Conservation (phyloP, 148 eudicot species). For the Rhododendron ovatum region DNA sequence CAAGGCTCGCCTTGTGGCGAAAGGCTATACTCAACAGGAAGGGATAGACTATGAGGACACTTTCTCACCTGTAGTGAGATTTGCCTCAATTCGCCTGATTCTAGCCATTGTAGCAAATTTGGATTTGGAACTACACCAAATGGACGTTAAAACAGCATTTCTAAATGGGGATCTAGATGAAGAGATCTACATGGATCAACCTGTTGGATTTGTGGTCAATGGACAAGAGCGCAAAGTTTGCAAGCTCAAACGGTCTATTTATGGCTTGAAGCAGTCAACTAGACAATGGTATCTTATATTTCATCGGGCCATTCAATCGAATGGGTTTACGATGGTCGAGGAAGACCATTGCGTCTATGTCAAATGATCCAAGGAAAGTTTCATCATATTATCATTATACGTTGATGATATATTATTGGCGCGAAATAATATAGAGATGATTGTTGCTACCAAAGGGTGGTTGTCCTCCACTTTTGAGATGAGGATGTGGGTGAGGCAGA, state of each 20-base stretch:
- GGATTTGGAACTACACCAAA: neutral
- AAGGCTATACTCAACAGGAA: neutral
- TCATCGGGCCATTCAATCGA: neutral
- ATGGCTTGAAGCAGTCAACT: neutral
- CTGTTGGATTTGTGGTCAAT: neutral
- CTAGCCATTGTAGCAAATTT: neutral
- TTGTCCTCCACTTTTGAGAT: neutral
- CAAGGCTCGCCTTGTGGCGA: slow-evolving; percentile 1
- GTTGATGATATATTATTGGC: neutral
- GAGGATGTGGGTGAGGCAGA: neutral
- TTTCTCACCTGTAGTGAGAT: neutral
- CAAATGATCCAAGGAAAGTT: neutral
- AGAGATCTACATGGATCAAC: slow-evolving; percentile 4
- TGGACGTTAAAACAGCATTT: neutral
- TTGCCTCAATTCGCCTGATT: neutral
- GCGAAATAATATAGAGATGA: neutral
- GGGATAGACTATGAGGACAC: neutral
- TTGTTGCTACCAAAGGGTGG: neutral
- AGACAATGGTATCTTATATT: neutral
- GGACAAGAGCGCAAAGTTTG: neutral
- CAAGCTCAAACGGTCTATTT: neutral
- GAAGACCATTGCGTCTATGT: neutral
- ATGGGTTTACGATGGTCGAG: no score
- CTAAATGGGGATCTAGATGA: slow-evolving; percentile 8
- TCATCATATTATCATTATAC: neutral